Evolutionary conservation across 768 basidiomycete species (phyloP).

Genomic region (Naganishia kalamii): DNA sequence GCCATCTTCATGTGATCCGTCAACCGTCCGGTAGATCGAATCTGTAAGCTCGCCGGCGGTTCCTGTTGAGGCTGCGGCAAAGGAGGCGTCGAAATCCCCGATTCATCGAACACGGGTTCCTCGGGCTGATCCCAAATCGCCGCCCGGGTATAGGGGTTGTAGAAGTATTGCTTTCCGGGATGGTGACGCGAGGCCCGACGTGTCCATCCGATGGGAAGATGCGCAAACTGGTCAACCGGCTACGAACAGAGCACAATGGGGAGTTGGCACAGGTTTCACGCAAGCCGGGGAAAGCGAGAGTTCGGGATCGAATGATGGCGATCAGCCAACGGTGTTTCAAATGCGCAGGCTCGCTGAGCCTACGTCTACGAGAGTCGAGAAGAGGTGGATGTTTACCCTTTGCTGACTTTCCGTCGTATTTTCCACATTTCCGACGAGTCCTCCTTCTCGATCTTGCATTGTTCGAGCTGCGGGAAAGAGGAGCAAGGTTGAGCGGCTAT

Average conservation of each 20-base stretch:
- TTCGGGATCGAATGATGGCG: constrained; percentile 9
- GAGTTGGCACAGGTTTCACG: not conserved
- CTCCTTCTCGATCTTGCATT: not conserved
- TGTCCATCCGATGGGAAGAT: constrained; percentile 12
- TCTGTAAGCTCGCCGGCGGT: not conserved
- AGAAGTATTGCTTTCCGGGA: not conserved
- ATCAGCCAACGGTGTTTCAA: constrained; percentile 8
- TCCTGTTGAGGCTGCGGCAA: not conserved
- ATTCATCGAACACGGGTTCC: constrained; percentile 1
- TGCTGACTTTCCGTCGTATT: constrained; percentile 3
- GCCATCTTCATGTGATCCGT: constrained; percentile 14
- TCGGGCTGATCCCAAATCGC: constrained; percentile 1
- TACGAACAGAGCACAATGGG: not conserved
- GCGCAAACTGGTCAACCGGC: not conserved
- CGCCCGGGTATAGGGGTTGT: constrained; percentile 1
- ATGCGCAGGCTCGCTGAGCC: not conserved
- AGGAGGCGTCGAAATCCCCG: constrained; percentile 5
- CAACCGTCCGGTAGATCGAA: not conserved
- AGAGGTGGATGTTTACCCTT: constrained; percentile 17
- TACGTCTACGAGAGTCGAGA: not conserved
- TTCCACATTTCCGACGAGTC: not conserved
- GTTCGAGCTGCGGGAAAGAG: not conserved
- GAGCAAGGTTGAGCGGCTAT: too few relatives aligned
- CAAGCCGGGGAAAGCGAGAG: not conserved
- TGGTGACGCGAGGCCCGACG: constrained; percentile 8